Evolutionary conservation across 306 rosid genomes (phyloP), one percentile per base, ranked within the genome.

Genomic region (Cotoneaster glaucophyllus): DNA sequence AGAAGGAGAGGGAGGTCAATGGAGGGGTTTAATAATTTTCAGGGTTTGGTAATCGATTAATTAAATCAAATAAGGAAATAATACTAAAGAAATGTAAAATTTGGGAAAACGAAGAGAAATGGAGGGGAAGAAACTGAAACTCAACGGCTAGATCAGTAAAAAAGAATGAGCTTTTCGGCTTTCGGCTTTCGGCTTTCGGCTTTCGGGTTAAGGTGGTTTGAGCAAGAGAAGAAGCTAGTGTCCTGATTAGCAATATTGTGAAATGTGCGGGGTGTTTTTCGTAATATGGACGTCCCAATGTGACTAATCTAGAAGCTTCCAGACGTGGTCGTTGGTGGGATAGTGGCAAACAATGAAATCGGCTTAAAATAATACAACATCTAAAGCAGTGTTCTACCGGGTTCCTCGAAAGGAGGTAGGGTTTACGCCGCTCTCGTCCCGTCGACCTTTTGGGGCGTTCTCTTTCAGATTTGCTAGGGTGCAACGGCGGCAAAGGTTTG

Each of bases 1-100:
- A 45, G 77, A 68, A 58, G 21, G 43, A 56, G 22, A 75, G 75
- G 39, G 29, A 41, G 81, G 84, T 76, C 82, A 83, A 81, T 29
- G 78, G 24, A 71, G 75, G 50, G 64, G 66, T 54, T 57, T 58
- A 31, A 9, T 17, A 39, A 34, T 18, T 64, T 22, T 57, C 15
- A 71, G 75, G 65, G 52, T 22, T 72, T 72, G 76, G 22, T 72
- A 53, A 53, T 52, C 22, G 7, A 26, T 29, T 52, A 52, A 26
- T 29, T n/a, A 56, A 39, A 59, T 50, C 7, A 67, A n/a, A 45
- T 9, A 25, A 25, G 21, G 45, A 28, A 28, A 62, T 26, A 62
- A 25, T 62, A 62, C 8, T 26, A 45, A 19, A 26, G 1, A 28
- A 13, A 13, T 5, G 52, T 26, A 32, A 21, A 65, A 32, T 29